Conservation (phyloP, 768 basidiomycete species). For the Suillus discolor region DNA sequence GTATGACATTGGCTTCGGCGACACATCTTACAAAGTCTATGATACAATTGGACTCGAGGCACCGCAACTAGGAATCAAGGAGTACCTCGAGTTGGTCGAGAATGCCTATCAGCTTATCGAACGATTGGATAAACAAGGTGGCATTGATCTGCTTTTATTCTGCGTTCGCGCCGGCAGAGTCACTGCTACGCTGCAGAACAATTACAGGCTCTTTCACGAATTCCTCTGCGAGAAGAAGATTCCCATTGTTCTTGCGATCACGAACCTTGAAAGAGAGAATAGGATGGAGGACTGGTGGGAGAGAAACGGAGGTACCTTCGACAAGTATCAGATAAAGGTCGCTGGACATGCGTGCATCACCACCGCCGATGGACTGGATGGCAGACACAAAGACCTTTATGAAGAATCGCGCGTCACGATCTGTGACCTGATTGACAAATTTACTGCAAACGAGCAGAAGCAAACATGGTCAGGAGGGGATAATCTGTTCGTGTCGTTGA, state of each 20-base stretch:
- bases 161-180: conserved; percentile 37
- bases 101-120: conserved; percentile 39
- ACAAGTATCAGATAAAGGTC: conserved; percentile 25
- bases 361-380: conserved; percentile 22
- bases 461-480: conserved; percentile 12
- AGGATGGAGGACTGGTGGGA: conserved; percentile 26
- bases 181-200: conserved; percentile 31
- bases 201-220: conserved; percentile 39
- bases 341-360: conserved; percentile 37
- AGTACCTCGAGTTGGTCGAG: conserved; percentile 32
- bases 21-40: conserved; percentile 26
- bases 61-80: conserved; percentile 18
- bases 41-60: conserved; percentile 39
- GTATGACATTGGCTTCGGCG: conserved; percentile 28
- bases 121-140: conserved; percentile 31
- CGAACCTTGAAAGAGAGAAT: conserved; percentile 29
- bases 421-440: background rate
- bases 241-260: conserved; percentile 35
- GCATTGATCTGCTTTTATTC: conserved; percentile 35
- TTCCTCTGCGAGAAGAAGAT: conserved; percentile 39
- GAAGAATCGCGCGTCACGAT: background rate
- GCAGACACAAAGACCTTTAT: background rate
- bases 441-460: background rate
- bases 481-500: conserved; percentile 21
- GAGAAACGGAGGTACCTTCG: conserved; percentile 24